These are phyloP conservation scores for Phytophthora pinifolia DNA, from an alignment of 352 stramenopile genomes.

Conservation along the genomic window DNA sequence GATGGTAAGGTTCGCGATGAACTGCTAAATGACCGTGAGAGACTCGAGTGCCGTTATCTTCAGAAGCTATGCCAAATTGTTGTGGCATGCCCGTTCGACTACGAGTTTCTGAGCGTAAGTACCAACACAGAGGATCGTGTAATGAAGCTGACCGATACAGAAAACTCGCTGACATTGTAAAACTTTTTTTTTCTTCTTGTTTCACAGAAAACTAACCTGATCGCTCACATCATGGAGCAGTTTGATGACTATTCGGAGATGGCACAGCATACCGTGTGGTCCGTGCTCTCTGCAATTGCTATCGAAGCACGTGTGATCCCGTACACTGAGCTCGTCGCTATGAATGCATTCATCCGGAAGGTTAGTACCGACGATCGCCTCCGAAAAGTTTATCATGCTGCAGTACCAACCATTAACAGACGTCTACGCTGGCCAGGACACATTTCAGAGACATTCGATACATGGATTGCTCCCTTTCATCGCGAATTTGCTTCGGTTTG, in stretches of 20 bases:
- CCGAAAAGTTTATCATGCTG: background rate
- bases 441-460: constrained; percentile 25
- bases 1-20: constrained; percentile 4
- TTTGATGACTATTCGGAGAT: constrained; percentile 50
- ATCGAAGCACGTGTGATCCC: constrained; percentile 63
- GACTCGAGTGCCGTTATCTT: constrained; percentile 50
- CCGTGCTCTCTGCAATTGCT: constrained; percentile 53
- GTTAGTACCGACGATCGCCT: constrained; percentile 6
- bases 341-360: constrained; percentile 37
- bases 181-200: background rate
- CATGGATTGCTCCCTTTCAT: constrained; percentile 42
- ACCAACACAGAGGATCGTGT: background rate
- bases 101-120: constrained; percentile 56
- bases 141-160: background rate
- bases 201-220: constrained; percentile 41
- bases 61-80: constrained; percentile 54
- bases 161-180: background rate
- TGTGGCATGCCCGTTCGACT: constrained; percentile 44
- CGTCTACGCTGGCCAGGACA: constrained; percentile 13
- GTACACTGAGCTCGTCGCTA: constrained; percentile 43
- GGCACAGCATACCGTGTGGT: constrained; percentile 50
- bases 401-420: constrained; percentile 17
- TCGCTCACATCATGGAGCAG: constrained; percentile 38
- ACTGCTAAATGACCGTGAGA: constrained; percentile 15
- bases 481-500: constrained; percentile 46